Evolutionary conservation across 805 yeast genomes (phyloP).

Genomic region (Zygoascus ofunaensis): DNA sequence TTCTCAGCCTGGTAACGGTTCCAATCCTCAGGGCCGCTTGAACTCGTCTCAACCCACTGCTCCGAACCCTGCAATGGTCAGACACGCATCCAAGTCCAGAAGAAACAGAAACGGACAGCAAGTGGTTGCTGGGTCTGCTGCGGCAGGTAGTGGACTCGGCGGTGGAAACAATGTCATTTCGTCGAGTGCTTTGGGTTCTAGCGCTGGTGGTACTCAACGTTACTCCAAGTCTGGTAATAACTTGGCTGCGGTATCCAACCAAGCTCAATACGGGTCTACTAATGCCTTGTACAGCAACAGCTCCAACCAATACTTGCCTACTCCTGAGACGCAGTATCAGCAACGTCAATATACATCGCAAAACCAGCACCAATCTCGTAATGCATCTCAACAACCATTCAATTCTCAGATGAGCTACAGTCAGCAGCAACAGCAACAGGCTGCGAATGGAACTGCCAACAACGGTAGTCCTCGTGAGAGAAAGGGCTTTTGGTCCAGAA

Average conservation of each 20-base stretch:
- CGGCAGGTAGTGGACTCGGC: background rate
- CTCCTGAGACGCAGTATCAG: conserved; percentile 13
- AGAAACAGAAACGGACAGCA: conserved; percentile 15
- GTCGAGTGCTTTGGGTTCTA: background rate
- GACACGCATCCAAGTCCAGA: conserved; percentile 27
- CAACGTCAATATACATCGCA: conserved; percentile 15
- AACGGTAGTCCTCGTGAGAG: conserved; percentile 15
- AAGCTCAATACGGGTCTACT: conserved; percentile 5
- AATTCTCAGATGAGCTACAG: conserved; percentile 7
- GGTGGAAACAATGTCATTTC: background rate
- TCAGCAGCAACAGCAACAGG: conserved; percentile 10
- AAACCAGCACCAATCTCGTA: conserved; percentile 14
- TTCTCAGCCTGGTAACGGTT: conserved; percentile 23
- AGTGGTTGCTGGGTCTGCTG: conserved; percentile 5
- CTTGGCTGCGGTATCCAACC: conserved; percentile 2
- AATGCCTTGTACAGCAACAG: conserved; percentile 15
- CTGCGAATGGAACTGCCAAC: background rate
- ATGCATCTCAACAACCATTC: conserved; percentile 13
- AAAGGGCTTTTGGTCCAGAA: conserved; percentile 25
- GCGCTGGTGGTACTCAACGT: background rate
- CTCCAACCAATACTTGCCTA: conserved; percentile 12
- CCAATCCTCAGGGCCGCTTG: conserved; percentile 28
- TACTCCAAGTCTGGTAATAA: background rate
- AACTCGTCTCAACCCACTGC: conserved; percentile 35
- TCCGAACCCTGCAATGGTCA: conserved; percentile 27